phyloP scores from a whole-genome alignment of 1,284 basidiomycete genomes.

The Mycosarcoma maydis region DNA sequence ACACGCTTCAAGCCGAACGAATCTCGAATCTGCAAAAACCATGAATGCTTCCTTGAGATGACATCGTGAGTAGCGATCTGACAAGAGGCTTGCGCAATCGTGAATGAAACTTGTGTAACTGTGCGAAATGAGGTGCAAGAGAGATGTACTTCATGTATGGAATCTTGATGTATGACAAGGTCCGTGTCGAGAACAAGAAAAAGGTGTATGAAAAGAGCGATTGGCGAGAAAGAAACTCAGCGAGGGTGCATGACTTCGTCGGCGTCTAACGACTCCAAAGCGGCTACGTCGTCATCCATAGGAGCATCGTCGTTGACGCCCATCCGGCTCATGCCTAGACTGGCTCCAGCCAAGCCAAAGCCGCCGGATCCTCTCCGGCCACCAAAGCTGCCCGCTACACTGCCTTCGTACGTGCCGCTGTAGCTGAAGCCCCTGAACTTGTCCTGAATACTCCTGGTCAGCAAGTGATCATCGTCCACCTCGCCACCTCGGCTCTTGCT shows the following conservation, averaged over 20 bases:
- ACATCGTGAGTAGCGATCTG: background rate
- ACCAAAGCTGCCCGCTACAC: constrained; percentile 53
- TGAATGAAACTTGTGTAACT: background rate
- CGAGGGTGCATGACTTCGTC: constrained; percentile 34
- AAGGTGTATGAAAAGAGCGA: background rate
- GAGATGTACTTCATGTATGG: background rate
- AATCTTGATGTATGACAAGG: background rate
- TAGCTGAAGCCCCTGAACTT: constrained; percentile 67
- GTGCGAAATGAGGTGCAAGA: too few species aligned
- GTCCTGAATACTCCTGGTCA: constrained; percentile 63
- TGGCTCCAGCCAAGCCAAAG: constrained; percentile 48
- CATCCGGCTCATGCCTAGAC: constrained; percentile 58
- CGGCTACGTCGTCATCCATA: constrained; percentile 29
- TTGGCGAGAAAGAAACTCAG: background rate
- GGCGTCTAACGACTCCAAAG: constrained; percentile 14
- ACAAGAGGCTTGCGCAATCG: background rate
- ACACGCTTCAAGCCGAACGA: too few species aligned
- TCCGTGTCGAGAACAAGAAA: background rate
- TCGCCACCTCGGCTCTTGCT: constrained; percentile 23
- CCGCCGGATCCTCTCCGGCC: constrained; percentile 45
- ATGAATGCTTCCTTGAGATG: background rate
- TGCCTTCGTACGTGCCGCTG: constrained; percentile 62
- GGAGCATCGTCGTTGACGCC: constrained; percentile 46
- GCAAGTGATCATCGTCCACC: constrained; percentile 48
- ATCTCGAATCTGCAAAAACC: too few species aligned